phyloP scores from a whole-genome alignment of 1,284 basidiomycete genomes.

The Trichosporon sp. region DNA sequence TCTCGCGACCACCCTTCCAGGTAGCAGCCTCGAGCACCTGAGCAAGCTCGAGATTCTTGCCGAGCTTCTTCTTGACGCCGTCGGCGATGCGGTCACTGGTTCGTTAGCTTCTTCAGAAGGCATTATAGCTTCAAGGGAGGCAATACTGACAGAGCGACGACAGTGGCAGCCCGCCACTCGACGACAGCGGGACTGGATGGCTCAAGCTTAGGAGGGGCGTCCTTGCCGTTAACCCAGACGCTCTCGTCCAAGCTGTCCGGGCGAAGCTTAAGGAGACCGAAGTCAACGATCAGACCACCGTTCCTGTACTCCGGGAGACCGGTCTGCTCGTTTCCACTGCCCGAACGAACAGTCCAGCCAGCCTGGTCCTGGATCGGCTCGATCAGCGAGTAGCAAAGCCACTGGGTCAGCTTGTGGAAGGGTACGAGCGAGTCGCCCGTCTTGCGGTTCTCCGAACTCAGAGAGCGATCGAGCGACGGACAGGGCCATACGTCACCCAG shows the following conservation, averaged over 20 bases:
- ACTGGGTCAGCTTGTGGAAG: conserved; percentile 93
- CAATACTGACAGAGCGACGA: conserved; percentile 70
- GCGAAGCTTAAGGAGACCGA: conserved; percentile 61
- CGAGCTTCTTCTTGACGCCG: conserved; percentile 59
- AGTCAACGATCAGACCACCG: conserved; percentile 81
- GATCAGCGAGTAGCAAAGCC: conserved; percentile 82
- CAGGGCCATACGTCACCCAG: conserved; percentile 91
- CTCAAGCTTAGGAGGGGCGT: conserved; percentile 56
- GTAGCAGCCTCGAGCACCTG: conserved; percentile 91
- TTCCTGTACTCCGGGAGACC: conserved; percentile 65
- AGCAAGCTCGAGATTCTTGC: conserved; percentile 58
- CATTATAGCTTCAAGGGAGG: neutral
- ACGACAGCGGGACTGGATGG: conserved; percentile 79
- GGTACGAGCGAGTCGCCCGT: conserved; percentile 68
- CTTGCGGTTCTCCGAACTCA: conserved; percentile 21
- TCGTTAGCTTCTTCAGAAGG: neutral
- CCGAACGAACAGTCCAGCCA: conserved; percentile 61
- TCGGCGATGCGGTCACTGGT: conserved; percentile 71
- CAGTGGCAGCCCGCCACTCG: conserved; percentile 92
- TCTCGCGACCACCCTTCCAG: conserved; percentile 91
- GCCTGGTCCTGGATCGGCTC: conserved; percentile 73
- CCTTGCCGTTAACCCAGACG: conserved; percentile 33
- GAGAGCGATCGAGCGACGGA: conserved; percentile 51
- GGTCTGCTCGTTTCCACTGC: conserved; percentile 54
- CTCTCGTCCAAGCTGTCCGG: conserved; percentile 47